Evolutionary conservation across 1,284 basidiomycete genomes (phyloP), one percentile per base, ranked within the genome.

Genomic region (Ceratobasidium sp.): DNA sequence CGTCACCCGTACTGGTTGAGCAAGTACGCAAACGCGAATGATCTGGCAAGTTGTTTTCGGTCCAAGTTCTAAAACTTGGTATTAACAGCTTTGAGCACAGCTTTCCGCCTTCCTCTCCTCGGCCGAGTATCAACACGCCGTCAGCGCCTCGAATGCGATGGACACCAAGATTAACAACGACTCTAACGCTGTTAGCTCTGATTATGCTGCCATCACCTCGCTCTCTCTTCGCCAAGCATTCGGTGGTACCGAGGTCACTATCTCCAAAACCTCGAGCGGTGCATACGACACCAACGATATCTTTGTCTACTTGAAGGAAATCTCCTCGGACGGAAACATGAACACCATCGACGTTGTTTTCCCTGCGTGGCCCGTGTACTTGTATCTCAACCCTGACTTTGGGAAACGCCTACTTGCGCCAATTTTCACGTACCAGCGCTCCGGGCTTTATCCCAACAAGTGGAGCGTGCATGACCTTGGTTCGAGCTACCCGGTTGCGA

Each of bases 291-390:
- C 44, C 44, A 46, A 46, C 44, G 44, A 46, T 13, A 46, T 46
- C 44, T 46, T 46, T 46, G 85, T 91, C 44, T 92, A 92, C 83
- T 86, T 92, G 86, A 92, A 92, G 90, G 90, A 89, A 77, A 28
- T 78, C 57, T 52, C 46, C 52, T 50, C 81, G 1, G 80, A 84
- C 46, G 59, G 80, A 90, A 92, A 92, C 78, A 87, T 91, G 65
- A 91, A 92, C 80, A 92, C 91, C 0, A 90, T 93, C n/a, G 91
- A 93, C 80, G 91, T 93, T 44, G 91, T 93, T 78, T 92, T 90
- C 86, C 91, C 92, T 4, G 84, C 90, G 10, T 93, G 90, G 90
- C 91, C 92, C 2, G 82, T 89, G 3, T 86, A 90, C 81, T 84
- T 93, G 23, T 93, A 93, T 82, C 87, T 89, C 57, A 92, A 92